A percentile compares a stretch with the other conserved stretches of the same genome.
Conservation (phyloP, 75 land plant species). For the Pinus albicaulis region DNA sequence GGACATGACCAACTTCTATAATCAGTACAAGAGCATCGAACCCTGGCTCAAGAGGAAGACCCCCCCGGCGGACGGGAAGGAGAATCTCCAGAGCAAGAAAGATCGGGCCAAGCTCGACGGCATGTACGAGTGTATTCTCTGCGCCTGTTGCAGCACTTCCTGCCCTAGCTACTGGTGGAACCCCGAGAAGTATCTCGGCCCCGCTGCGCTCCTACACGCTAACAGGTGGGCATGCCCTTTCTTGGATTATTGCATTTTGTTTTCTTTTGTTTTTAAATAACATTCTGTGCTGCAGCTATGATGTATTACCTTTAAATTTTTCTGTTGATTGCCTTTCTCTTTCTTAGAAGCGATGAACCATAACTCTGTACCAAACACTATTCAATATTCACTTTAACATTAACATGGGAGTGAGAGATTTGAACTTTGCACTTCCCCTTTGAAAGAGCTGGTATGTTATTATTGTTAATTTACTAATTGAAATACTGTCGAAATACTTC, state of each 20-base stretch:
- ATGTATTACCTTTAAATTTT: too few species aligned
- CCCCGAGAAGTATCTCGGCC: constrained; percentile 92
- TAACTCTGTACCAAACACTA: too few species aligned
- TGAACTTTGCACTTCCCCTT: too few species aligned
- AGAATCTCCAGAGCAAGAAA: constrained; percentile 76
- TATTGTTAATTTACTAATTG: too few species aligned
- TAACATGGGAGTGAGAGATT: too few species aligned
- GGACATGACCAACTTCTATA: constrained; percentile 95
- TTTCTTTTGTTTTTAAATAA: too few species aligned
- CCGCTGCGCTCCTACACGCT: constrained; percentile 92
- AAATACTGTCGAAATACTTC: too few species aligned
- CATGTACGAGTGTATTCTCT: constrained; percentile 95
- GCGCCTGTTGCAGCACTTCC: constrained; percentile 95
- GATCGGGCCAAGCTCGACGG: constrained; percentile 90
- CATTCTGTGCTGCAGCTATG: too few species aligned
- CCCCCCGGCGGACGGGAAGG: constrained; percentile 47
- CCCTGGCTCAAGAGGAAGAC: constrained; percentile 95
- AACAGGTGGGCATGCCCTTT: constrained; percentile 50
- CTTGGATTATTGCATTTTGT: background rate
- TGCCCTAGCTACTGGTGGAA: constrained; percentile 99
- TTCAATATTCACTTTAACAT: too few species aligned
- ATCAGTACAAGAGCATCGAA: constrained; percentile 94
- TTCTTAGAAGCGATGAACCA: too few species aligned
- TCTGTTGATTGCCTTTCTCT: too few species aligned
- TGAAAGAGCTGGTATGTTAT: too few species aligned